A percentile compares a stretch with the other conserved stretches of the same genome.
Conservation (phyloP, 2,329 filamentous ascomycete genomes). For the Penicillium sp. region DNA sequence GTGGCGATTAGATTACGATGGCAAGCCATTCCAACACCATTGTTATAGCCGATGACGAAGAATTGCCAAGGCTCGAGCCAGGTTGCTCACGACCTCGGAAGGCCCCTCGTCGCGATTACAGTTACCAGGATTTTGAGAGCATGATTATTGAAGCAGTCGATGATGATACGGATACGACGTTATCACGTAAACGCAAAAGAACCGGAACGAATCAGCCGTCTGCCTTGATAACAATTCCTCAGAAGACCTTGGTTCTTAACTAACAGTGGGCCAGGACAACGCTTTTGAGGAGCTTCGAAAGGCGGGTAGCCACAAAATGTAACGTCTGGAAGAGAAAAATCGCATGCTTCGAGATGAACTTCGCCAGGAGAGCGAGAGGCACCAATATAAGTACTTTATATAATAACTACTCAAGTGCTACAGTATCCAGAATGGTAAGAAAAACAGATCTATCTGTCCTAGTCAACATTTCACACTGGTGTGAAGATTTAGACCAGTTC, state of each 20-base stretch:
- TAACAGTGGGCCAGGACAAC: not conserved
- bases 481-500: too few relatives aligned
- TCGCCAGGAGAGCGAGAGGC: conserved; percentile 10
- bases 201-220: not conserved
- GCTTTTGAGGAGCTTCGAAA: conserved; percentile 8
- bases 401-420: too few relatives aligned
- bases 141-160: conserved; percentile 4
- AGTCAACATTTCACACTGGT: too few relatives aligned
- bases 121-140: conserved; percentile 3
- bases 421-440: too few relatives aligned
- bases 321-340: conserved; percentile 10
- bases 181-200: not conserved
- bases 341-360: conserved; percentile 11
- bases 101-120: conserved; percentile 6
- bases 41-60: conserved; percentile 7
- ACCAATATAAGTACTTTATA: too few relatives aligned
- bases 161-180: not conserved
- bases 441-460: too few relatives aligned
- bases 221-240: not conserved
- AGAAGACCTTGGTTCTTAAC: not conserved
- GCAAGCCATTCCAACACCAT: conserved; percentile 6
- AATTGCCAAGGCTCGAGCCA: conserved; percentile 7
- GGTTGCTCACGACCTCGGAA: conserved; percentile 6
- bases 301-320: conserved; percentile 5
- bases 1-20: conserved; percentile 5